Evolutionary conservation across 306 rosid species (phyloP).

Genomic region (Acacia crassicarpa): DNA sequence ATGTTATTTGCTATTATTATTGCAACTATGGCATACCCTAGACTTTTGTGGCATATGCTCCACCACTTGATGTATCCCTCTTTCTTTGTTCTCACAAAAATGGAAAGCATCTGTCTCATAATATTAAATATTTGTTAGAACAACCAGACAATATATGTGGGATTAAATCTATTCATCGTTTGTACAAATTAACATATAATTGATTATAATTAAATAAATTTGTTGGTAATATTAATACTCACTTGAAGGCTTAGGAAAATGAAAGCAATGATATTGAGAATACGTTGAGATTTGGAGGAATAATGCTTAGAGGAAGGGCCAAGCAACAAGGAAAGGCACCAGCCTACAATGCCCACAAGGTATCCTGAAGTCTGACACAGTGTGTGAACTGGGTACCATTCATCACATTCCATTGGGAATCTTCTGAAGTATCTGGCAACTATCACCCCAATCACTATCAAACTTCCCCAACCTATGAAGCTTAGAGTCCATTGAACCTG

Average conservation of each 20-base stretch:
- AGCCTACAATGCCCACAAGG: background rate
- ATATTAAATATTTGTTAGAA: constrained; percentile 5
- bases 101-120: constrained; percentile 45
- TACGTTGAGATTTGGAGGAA: background rate
- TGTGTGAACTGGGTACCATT: constrained; percentile 1
- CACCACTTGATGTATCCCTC: constrained; percentile 36
- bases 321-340: background rate
- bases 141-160: background rate
- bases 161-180: too few species aligned
- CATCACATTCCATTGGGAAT: background rate
- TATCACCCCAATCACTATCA: background rate
- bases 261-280: background rate
- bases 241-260: background rate
- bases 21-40: constrained; percentile 37
- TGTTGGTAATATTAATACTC: background rate
- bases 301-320: background rate
- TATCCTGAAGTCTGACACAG: background rate
- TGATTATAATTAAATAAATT: too few species aligned
- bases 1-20: constrained; percentile 39
- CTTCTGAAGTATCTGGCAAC: constrained; percentile 5
- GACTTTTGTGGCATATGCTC: constrained; percentile 26
- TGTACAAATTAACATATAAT: too few species aligned
- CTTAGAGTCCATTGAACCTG: background rate
- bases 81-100: constrained; percentile 35
- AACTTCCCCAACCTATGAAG: background rate